Base-by-base conservation (phyloP, 176 grass and related monocot genomes). In the Phyllostachys edulis region DNA sequence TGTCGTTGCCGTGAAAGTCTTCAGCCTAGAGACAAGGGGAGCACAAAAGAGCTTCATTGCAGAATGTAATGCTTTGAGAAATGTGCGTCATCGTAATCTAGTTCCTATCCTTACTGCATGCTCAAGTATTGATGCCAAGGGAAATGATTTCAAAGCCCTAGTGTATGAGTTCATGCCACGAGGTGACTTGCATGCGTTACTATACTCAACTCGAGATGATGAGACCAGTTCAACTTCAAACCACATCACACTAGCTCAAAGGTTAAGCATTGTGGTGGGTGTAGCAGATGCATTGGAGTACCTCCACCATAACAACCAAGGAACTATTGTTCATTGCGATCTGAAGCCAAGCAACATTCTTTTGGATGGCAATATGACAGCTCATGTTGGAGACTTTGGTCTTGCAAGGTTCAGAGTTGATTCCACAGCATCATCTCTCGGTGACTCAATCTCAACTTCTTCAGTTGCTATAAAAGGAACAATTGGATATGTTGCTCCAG, bases 81-180 rank as follows among this genome's bases (percentile, higher is more conserved):
- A 41, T 46, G 61, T 89, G 41, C 17, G 87, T 0, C 87, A 89
- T 52, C 64, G 81, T 3, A 89, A 89, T 65, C 73, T 89, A 23
- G 76, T 85, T 1, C 34, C 38, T n/a, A 67, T 75, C 29, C 11
- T 80, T 38, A 89, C 81, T 56, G 42, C 66, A 9, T 89, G 29
- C 29, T 29, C 29, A 1, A 67, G 74, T 4, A 18, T 85, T 49
- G 81, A 89, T 57, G 20, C 16, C 71, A 9, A 38, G 87, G n/a
- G 87, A 18, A 67, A 85, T 75, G 75, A 89, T 56, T 89, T 89
- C 57, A 89, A 87, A n/a, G 85, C 77, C 0, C 6, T 87, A 21
- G 76, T 81, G 20, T 80, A 73, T 63, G 52, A 64, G 23, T 87
- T 72, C 52, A 73, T 87, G 84, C 65, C 84, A 46, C 36, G 36